A percentile compares a stretch with the other conserved stretches of the same genome.
phyloP scores from a whole-genome alignment of 257 asterid species.

The Rehmannia glutinosa region DNA sequence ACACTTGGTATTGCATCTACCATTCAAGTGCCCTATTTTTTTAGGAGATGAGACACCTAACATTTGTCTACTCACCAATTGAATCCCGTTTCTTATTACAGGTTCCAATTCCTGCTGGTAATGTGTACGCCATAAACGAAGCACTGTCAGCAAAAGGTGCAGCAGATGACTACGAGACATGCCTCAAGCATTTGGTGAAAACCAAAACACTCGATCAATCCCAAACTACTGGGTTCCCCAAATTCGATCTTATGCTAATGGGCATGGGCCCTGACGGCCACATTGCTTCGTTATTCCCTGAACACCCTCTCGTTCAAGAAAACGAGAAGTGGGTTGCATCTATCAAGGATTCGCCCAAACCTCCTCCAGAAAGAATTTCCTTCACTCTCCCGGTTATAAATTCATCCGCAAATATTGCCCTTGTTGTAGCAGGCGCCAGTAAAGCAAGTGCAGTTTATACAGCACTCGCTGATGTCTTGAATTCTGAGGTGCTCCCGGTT shows the following conservation, averaged over 20 bases:
- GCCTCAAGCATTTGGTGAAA: slow-evolving; percentile 68
- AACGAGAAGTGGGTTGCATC: slow-evolving; percentile 75
- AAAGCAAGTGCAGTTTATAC: slow-evolving; percentile 58
- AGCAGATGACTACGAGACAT: slow-evolving; percentile 86
- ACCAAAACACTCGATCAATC: slow-evolving; percentile 48
- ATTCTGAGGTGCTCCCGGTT: slow-evolving; percentile 63
- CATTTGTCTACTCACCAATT: too few species aligned
- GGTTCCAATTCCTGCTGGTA: slow-evolving; percentile 83
- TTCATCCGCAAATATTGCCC: slow-evolving; percentile 70
- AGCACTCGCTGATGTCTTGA: slow-evolving; percentile 49
- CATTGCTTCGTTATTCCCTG: slow-evolving; percentile 87
- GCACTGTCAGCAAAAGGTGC: slow-evolving; percentile 84
- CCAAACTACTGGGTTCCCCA: slow-evolving; percentile 56
- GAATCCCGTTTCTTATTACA: slow-evolving; percentile 20
- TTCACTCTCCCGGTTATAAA: slow-evolving; percentile 87
- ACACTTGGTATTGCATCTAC: too few species aligned
- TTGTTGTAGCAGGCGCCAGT: slow-evolving; percentile 72
- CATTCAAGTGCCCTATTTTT: too few species aligned
- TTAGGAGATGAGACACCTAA: slow-evolving; percentile 49
- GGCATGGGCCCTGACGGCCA: slow-evolving; percentile 99
- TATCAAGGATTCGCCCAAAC: slow-evolving; percentile 91
- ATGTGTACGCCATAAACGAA: slow-evolving; percentile 80
- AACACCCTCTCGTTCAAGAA: slow-evolving; percentile 71
- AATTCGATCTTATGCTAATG: slow-evolving; percentile 80
- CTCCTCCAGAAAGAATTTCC: slow-evolving; percentile 87